Base-by-base conservation (phyloP, 2,329 filamentous ascomycete genomes). In the Cordyceps javanica region DNA sequence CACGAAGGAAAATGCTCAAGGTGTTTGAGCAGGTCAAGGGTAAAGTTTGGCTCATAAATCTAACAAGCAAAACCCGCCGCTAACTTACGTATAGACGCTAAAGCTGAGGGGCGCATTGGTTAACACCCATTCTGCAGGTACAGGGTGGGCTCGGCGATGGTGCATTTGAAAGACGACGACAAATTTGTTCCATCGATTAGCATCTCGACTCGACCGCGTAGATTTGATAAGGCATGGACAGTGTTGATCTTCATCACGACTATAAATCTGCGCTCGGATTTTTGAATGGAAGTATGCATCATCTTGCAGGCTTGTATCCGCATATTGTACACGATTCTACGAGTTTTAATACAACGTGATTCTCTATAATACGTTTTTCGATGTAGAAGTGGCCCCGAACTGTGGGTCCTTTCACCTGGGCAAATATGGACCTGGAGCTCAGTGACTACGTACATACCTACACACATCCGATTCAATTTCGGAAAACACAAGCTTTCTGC, bases 1-100 rank as follows among this genome's bases (percentile, higher is more conserved):
- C 94, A 19, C 82, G 94, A 65, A 89, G 93, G 70, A 99, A 99
- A 82, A 95, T 99, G 90, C 78, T 99, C 60, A 99, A 99, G 84
- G 94, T 97, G 58, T 97, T 97, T 74, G 94, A 97, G 67, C 92
- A 97, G 77, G 93, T 97, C 68, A 91, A 86, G 74, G 89, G 84
- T 86, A 75, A n/a, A 62, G 75, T 49, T 42, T 9, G n/a, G 66
- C 42, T 19, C 41, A 16, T 38, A 7, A 36, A 36, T 19, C 46
- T 10, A 16, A 9, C 28, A 25, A 16, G 14, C 14, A 14, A 52
- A 23, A 9, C 19, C 14, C 23, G 19, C 23, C 19, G 34, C 42
- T 49, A 34, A 58, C 26, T 28, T 9, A 5, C 8, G 0, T 8
- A 39, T 25, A 58, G 56, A 58, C 19, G 56, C 56, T 8, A 58